phyloP scores from a whole-genome alignment of 2,329 filamentous ascomycete genomes.

The Monilinia fructicola region DNA sequence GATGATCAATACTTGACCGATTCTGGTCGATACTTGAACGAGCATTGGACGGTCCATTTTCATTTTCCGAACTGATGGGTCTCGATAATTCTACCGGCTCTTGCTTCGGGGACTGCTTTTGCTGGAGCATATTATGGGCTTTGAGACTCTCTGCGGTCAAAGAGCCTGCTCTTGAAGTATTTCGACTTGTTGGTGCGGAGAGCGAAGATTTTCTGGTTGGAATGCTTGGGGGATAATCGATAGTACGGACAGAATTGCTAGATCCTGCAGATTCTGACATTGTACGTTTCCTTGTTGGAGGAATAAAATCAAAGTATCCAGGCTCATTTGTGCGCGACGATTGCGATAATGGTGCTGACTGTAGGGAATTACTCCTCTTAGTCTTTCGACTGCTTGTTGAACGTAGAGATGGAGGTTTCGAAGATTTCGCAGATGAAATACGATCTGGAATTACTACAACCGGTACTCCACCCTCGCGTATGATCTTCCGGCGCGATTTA shows the following conservation, averaged over 20 bases:
- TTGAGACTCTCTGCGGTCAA: constrained; percentile 59
- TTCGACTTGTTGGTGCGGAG: constrained; percentile 62
- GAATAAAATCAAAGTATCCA: constrained; percentile 47
- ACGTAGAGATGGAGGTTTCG: constrained; percentile 56
- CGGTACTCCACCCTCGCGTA: constrained; percentile 60
- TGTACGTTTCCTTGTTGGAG: constrained; percentile 31
- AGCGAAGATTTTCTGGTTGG: constrained; percentile 59
- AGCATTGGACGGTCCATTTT: constrained; percentile 25
- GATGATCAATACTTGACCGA: constrained; percentile 44
- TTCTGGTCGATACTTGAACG: constrained; percentile 49
- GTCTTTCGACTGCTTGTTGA: constrained; percentile 61
- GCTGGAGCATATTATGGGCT: constrained; percentile 49
- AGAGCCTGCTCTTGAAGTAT: constrained; percentile 54
- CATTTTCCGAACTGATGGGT: constrained; percentile 26
- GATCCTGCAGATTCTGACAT: constrained; percentile 39
- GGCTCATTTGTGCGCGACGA: constrained; percentile 47
- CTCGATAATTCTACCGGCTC: constrained; percentile 21
- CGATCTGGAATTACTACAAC: constrained; percentile 63
- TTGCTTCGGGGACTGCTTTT: constrained; percentile 27
- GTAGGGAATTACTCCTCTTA: constrained; percentile 53
- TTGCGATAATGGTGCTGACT: constrained; percentile 48
- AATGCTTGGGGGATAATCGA: constrained; percentile 59
- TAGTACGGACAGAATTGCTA: constrained; percentile 47
- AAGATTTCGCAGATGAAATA: constrained; percentile 50
- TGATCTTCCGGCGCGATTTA: constrained; percentile 57